A percentile compares a stretch with the other conserved stretches of the same genome.
Evolutionary conservation across 768 basidiomycete species (phyloP).

Genomic region (Tylopilus rubrobrunneus): DNA sequence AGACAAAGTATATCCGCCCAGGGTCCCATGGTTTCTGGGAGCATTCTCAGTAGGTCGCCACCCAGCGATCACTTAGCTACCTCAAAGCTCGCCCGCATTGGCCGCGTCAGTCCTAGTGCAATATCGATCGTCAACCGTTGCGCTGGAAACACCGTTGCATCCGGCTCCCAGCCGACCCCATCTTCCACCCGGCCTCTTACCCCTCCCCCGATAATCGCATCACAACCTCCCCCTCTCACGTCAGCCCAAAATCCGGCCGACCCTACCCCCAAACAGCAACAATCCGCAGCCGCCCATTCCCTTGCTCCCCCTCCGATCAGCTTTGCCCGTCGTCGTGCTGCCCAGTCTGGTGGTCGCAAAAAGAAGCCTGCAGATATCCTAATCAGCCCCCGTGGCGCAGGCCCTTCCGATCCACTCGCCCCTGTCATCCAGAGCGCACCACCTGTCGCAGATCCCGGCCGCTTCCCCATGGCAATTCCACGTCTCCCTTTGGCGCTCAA

Average conservation of each 20-base stretch:
- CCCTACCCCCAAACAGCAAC: conserved; percentile 23
- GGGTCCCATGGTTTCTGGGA: conserved; percentile 18
- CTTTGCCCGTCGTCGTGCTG: conserved; percentile 72
- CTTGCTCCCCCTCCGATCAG: conserved; percentile 71
- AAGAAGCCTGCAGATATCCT: conserved; percentile 78
- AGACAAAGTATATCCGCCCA: conserved; percentile 47
- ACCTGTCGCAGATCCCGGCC: conserved; percentile 46
- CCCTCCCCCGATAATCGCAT: conserved; percentile 23
- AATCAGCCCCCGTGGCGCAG: conserved; percentile 65
- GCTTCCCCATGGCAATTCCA: conserved; percentile 62
- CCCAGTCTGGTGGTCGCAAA: conserved; percentile 53
- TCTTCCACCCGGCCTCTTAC: conserved; percentile 22
- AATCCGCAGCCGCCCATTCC: conserved; percentile 30
- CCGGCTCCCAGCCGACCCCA: conserved; percentile 23
- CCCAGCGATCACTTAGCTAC: conserved; percentile 25
- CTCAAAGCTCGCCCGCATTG: conserved; percentile 28
- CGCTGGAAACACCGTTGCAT: conserved; percentile 24
- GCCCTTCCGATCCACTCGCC: conserved; percentile 49
- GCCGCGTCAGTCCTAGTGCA: conserved; percentile 39
- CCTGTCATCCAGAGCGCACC: conserved; percentile 78
- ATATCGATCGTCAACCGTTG: conserved; percentile 19
- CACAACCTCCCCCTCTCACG: conserved; percentile 16
- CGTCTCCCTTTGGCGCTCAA: conserved; percentile 51
- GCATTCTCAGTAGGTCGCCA: conserved; percentile 24
- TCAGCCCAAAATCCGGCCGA: conserved; percentile 17